Evolutionary conservation across 768 basidiomycete species (phyloP).

Genomic region (Epithele typhae): DNA sequence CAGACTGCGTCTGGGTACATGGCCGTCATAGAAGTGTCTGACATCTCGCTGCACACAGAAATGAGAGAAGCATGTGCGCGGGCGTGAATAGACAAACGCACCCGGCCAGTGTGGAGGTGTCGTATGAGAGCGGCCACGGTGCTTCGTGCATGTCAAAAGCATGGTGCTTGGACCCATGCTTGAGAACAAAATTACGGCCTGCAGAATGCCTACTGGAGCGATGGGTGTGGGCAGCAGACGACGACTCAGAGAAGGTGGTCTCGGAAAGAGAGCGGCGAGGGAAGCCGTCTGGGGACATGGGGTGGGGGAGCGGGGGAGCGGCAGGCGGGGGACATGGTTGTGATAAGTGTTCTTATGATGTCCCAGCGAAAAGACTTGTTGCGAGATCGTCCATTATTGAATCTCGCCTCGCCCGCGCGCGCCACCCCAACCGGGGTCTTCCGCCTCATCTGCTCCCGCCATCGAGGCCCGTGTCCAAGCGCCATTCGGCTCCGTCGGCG

Average conservation of each 20-base stretch:
- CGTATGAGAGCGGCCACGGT: constrained; percentile 74
- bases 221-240: too few relatives aligned
- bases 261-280: too few relatives aligned
- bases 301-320: constrained; percentile 5
- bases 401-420: too few relatives aligned
- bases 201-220: too few relatives aligned
- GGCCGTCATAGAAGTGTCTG: constrained; percentile 21
- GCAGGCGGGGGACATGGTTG: constrained; percentile 4
- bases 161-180: constrained; percentile 62
- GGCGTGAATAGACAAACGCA: constrained; percentile 22
- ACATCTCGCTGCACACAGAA: constrained; percentile 3
- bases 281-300: constrained; percentile 3
- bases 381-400: too few relatives aligned
- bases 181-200: constrained; percentile 49
- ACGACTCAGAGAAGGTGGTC: too few relatives aligned
- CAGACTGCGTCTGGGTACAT: constrained; percentile 50
- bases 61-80: background rate
- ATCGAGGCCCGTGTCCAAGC: too few relatives aligned
- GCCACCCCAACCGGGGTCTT: too few relatives aligned
- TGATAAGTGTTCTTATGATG: too few relatives aligned
- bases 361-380: too few relatives aligned
- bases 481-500: too few relatives aligned
- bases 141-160: constrained; percentile 68
- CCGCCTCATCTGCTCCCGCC: too few relatives aligned
- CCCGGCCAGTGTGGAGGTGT: constrained; percentile 62